Evolutionary conservation across 2,329 filamentous ascomycete species (phyloP).

Genomic region (Huntiella moniliformis): DNA sequence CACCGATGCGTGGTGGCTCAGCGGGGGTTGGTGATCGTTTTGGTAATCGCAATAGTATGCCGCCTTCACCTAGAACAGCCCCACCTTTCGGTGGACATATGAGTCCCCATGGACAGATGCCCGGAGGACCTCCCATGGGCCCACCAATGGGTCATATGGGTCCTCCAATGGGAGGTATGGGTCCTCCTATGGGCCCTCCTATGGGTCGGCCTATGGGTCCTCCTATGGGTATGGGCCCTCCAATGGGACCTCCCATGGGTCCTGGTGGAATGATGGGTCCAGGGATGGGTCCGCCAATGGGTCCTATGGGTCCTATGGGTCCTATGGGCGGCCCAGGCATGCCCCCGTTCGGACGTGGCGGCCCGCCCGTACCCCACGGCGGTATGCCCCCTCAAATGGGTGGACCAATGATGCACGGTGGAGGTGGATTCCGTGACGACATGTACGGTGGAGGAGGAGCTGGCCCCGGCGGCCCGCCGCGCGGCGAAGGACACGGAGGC

Average conservation of each 20-base stretch:
- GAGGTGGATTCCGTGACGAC: slow-evolving; percentile 4
- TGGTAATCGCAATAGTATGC: slow-evolving; percentile 8
- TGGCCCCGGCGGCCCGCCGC: slow-evolving; percentile 9
- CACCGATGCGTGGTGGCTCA: slow-evolving; percentile 3
- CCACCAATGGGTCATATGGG: slow-evolving; percentile 4
- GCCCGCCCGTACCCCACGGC: neutral
- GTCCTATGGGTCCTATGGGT: slow-evolving; percentile 4
- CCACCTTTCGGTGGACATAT: slow-evolving; percentile 6
- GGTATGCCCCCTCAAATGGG: slow-evolving; percentile 6
- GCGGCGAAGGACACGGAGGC: slow-evolving; percentile 6
- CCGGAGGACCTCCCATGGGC: slow-evolving; percentile 5
- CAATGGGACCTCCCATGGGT: slow-evolving; percentile 1
- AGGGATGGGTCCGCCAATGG: neutral
- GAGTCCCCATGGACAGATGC: slow-evolving; percentile 3
- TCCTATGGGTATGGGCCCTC: slow-evolving; percentile 2
- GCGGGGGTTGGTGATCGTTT: slow-evolving; percentile 4
- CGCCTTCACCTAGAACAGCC: slow-evolving; percentile 8
- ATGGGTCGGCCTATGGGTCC: slow-evolving; percentile 4
- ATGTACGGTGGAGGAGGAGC: slow-evolving; percentile 8
- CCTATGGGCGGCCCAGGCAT: slow-evolving; percentile 8
- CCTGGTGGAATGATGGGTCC: slow-evolving; percentile 1
- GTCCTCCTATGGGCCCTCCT: slow-evolving; percentile 1
- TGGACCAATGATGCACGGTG: slow-evolving; percentile 5
- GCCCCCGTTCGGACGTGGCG: slow-evolving; percentile 6
- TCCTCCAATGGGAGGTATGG: neutral